Evolutionary conservation across 148 eudicot genomes (phyloP), one percentile per base, ranked within the genome.

Genomic region (Amaranthus palmeri): DNA sequence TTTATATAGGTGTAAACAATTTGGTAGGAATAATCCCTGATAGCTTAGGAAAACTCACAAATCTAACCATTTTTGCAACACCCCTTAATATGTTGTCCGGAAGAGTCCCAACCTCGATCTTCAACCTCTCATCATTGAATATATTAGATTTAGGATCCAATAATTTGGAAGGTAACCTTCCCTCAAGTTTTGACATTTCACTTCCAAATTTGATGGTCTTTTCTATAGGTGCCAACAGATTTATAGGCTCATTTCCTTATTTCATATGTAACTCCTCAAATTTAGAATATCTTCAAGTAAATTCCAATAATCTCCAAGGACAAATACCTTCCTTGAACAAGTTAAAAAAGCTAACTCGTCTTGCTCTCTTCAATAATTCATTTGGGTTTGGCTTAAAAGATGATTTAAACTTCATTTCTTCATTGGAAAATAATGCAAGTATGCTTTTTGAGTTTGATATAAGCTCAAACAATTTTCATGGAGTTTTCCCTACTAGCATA

Each of bases 341-440:
- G 15, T 42, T 40, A 41, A 10, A 41, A 25, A 63, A 10, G 48
- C 67, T 63, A 41, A 42, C 11, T 6, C 42, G 54, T 6, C 9
- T 80, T 10, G 4, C 5, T 13, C 14, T 82, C 45, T 2, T 0
- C 12, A 3, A 25, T 18, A 82, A 82, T 45, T 53, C 56, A 8
- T 74, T 82, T 14, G 82, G 82, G 18, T 42, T 5, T 3, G 68
- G 61, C 1, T 68, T 63, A 42, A 11, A 25, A 5, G 13, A 41
- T 65, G 81, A 83, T 53, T 49, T 80, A 45, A 44, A 36, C 4
- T 83, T 83, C 11, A 2, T 83, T 3, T 48, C 70, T 2, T 64
- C 78, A 3, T 57, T 83, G 4, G 60, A 25, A 25, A 25, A 17
- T 48, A 80, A 83, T 48, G 68, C 72, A 51, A 76, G 63, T 46